Conservation (phyloP, 371 early-diverging fungal species). For the Choanephora cucurbitarum region DNA sequence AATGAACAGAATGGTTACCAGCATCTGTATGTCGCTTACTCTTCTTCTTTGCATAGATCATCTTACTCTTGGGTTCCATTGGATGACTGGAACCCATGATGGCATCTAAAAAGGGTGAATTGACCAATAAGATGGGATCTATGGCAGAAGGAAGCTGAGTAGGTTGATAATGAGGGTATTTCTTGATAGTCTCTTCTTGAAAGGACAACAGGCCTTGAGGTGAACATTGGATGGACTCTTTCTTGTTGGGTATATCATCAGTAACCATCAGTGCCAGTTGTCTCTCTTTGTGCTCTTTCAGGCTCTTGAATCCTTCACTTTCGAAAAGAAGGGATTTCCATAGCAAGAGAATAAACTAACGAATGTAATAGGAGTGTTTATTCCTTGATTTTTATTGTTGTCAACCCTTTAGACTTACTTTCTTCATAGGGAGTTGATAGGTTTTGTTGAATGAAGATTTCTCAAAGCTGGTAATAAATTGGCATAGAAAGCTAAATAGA, state of each 20-base stretch:
- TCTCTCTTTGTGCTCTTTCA: constrained; percentile 40
- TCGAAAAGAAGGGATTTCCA: constrained; percentile 72
- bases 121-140: constrained; percentile 4
- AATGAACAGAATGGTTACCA: constrained; percentile 1
- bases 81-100: constrained; percentile 4
- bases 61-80: constrained; percentile 5
- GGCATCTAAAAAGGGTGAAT: constrained; percentile 19
- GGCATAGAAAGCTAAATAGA: background rate
- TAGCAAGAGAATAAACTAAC: constrained; percentile 61
- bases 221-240: constrained; percentile 51
- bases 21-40: no score
- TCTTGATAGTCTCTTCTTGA: constrained; percentile 53
- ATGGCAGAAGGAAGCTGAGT: constrained; percentile 24
- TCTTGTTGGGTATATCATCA: background rate
- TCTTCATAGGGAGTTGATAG: constrained; percentile 36
- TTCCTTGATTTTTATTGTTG: background rate
- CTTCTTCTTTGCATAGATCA: no score
- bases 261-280: background rate
- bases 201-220: constrained; percentile 65
- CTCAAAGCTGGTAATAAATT: background rate
- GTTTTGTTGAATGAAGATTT: background rate
- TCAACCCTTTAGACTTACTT: constrained; percentile 34
- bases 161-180: constrained; percentile 63
- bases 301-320: constrained; percentile 59
- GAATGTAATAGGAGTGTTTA: background rate